Conservation (phyloP, 495 filamentous ascomycete genomes). For the Neurospora sp. region DNA sequence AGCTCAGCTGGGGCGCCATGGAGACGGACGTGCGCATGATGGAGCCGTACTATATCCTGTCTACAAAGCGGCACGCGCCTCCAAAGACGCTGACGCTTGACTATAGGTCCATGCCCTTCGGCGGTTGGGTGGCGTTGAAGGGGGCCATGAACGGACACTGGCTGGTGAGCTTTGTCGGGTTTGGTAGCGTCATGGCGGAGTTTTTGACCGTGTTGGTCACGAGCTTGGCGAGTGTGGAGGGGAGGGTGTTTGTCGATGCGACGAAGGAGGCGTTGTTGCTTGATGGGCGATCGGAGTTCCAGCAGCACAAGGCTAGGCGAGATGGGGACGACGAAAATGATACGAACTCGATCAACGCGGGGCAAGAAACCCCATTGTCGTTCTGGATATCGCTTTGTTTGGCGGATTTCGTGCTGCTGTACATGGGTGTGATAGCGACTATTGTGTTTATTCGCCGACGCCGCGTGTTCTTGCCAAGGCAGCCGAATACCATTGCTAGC, state of each 20-base stretch:
- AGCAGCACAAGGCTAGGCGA: background rate
- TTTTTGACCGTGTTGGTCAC: conserved; percentile 58
- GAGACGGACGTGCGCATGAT: conserved; percentile 64
- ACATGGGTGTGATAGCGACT: conserved; percentile 40
- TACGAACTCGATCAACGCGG: conserved; percentile 37
- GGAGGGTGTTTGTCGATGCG: conserved; percentile 37
- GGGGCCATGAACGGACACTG: conserved; percentile 53
- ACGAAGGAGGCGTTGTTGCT: background rate
- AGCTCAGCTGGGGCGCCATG: conserved; percentile 57
- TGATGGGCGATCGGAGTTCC: conserved; percentile 2
- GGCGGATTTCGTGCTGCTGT: conserved; percentile 46
- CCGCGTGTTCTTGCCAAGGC: conserved; percentile 56
- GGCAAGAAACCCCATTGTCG: conserved; percentile 50
- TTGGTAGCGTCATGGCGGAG: conserved; percentile 55
- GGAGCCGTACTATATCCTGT: conserved; percentile 64
- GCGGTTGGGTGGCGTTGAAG: conserved; percentile 45
- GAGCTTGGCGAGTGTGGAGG: conserved; percentile 48
- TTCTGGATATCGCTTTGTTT: conserved; percentile 51
- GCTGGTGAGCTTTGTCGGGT: conserved; percentile 50
- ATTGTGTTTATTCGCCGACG: conserved; percentile 46
- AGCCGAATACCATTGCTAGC: conserved; percentile 61
- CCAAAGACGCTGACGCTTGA: conserved; percentile 56
- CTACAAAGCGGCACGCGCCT: conserved; percentile 45
- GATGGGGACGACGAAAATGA: conserved; percentile 8
- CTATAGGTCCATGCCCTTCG: conserved; percentile 60